Conservation (phyloP, 2,329 filamentous ascomycete genomes). For the Trichoderma endophyticum region DNA sequence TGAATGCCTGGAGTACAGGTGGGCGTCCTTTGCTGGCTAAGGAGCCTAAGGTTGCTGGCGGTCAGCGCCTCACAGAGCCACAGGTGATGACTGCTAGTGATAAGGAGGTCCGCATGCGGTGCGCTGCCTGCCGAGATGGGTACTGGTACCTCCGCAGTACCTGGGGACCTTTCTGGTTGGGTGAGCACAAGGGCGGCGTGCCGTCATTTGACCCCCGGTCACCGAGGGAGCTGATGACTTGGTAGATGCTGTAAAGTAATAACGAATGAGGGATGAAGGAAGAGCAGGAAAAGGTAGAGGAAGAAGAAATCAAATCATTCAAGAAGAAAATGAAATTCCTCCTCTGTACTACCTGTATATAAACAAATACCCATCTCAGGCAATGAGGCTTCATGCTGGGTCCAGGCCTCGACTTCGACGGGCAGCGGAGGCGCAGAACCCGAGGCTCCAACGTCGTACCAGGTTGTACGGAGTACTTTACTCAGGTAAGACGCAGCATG, state of each 20-base stretch:
- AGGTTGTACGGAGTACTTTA: background rate
- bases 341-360: background rate
- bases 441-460: background rate
- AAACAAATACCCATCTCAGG: background rate
- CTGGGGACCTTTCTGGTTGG: background rate
- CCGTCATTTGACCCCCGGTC: conserved; percentile 11
- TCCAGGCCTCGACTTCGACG: background rate
- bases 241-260: background rate
- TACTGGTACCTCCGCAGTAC: background rate
- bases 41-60: conserved; percentile 14
- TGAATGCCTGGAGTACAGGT: conserved; percentile 15
- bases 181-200: conserved; percentile 11
- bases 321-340: background rate
- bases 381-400: background rate
- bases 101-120: conserved; percentile 15
- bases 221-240: background rate
- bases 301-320: background rate
- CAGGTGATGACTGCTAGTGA: conserved; percentile 2
- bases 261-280: background rate
- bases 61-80: conserved; percentile 12
- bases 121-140: conserved; percentile 10
- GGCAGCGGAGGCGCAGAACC: background rate
- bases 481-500: background rate
- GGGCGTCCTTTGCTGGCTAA: conserved; percentile 6
- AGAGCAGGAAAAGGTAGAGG: background rate